Evolutionary conservation across 208 protist species (phyloP), one percentile per base, ranked within the genome.

Genomic region (Wallacemonas collosoma): DNA sequence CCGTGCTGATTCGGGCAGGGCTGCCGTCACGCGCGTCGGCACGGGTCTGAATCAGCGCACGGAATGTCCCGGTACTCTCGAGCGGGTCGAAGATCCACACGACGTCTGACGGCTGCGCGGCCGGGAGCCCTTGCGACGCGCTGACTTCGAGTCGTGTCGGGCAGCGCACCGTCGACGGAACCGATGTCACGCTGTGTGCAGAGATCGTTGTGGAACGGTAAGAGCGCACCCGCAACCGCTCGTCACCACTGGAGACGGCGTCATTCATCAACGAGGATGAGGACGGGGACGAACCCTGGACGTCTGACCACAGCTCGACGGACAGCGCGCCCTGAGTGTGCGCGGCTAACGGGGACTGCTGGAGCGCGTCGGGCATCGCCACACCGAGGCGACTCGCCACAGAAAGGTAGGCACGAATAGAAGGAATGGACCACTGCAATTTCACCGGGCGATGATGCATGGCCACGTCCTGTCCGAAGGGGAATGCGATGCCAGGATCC

Each of bases 31-130:
- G 26, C 26, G 26, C 26, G 26, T 26, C 26, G 26, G 26, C 8
- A 50, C 45, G 51, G 8, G 51, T n/a, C 15, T 56, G 8, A 6
- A 6, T 6, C 9, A 56, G 14, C 51, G 51, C 39, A 50, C 36
- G n/a, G 11, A 70, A 43, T 1, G 17, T 15, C 8, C 56, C 64
- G 44, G 54, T 68, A 9, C 72, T 68, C 38, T 14, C 67, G 44
- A 79, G 35, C 54, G 74, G 70, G 17, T 75, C 62, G 40, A 70
- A 44, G 64, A 76, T 66, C 48, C 78, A 74, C 35, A 57, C 53
- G 57, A 71, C 50, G 65, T 79, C 70, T 14, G 68, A 62, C 2
- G 56, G 3, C 6, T 6, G 38, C 58, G 2, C 58, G 58, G 58
- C 26, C 14, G 58, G 58, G 8, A 48, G 14, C 26, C 40, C 36